Evolutionary conservation across 1,284 basidiomycete species (phyloP).

Genomic region (Sanghuangporus sanghuang): DNA sequence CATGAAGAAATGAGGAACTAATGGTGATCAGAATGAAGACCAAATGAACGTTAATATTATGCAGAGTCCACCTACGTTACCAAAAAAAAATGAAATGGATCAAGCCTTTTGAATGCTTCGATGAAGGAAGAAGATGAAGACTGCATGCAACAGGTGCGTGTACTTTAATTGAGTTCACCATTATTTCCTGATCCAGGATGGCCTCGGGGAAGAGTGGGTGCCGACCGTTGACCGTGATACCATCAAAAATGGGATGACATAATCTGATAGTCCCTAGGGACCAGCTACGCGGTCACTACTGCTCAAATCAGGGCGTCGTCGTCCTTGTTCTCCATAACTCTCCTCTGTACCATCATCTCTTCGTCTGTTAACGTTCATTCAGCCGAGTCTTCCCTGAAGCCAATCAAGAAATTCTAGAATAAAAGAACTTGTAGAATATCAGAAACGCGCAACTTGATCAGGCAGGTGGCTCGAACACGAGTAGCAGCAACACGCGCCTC

Average conservation of each 20-base stretch:
- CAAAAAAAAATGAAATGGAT: too few species aligned
- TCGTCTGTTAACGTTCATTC: background rate
- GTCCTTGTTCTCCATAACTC: background rate
- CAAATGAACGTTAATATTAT: too few species aligned
- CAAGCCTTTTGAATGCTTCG: too few species aligned
- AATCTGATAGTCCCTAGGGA: background rate
- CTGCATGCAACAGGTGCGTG: too few species aligned
- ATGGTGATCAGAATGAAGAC: too few species aligned
- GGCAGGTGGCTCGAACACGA: background rate
- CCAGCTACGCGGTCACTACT: background rate
- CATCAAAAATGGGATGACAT: background rate
- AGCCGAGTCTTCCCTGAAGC: background rate
- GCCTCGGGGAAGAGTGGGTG: background rate
- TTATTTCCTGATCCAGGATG: background rate
- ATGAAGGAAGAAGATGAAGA: too few species aligned
- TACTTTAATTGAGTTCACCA: too few species aligned
- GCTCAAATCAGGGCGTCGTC: background rate
- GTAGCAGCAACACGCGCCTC: conserved; percentile 1
- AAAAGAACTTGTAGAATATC: background rate
- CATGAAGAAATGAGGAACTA: too few species aligned
- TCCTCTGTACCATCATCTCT: background rate
- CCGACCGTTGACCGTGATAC: background rate
- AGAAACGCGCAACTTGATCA: background rate
- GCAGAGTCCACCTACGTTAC: too few species aligned
- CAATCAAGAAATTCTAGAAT: background rate